Conservation (phyloP, 352 stramenopile genomes). For the Phytophthora foliorum region DNA sequence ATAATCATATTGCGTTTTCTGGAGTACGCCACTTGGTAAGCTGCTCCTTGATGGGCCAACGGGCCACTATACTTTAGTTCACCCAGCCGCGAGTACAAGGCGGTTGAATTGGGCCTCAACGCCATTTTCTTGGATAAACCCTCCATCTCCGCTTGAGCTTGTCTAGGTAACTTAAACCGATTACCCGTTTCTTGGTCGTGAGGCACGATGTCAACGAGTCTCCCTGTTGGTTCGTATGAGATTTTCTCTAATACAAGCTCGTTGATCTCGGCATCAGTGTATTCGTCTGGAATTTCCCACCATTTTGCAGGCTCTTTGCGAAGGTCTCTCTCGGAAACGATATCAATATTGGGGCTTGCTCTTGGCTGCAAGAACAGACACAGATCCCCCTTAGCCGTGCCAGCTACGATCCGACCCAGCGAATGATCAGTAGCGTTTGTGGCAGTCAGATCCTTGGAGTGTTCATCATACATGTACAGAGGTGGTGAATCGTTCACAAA, state of each 20-base stretch:
- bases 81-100: constrained; percentile 48
- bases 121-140: constrained; percentile 56
- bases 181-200: constrained; percentile 74
- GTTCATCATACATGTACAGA: constrained; percentile 66
- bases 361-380: constrained; percentile 78
- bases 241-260: constrained; percentile 71
- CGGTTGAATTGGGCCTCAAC: constrained; percentile 56
- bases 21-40: constrained; percentile 62
- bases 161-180: constrained; percentile 68
- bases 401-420: constrained; percentile 66
- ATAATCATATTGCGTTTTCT: constrained; percentile 67
- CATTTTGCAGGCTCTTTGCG: constrained; percentile 69
- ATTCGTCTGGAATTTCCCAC: constrained; percentile 81
- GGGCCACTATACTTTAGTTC: constrained; percentile 67
- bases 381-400: constrained; percentile 71
- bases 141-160: constrained; percentile 67
- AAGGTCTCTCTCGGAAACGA: constrained; percentile 35
- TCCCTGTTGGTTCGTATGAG: constrained; percentile 61
- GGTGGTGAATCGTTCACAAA: constrained; percentile 80
- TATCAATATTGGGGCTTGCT: constrained; percentile 44
- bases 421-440: constrained; percentile 63
- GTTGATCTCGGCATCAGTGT: constrained; percentile 70
- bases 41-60: constrained; percentile 54
- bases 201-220: constrained; percentile 70
- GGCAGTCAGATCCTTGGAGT: constrained; percentile 51